Conservation (phyloP, 148 eudicot species). For the Rhododendron molle region DNA sequence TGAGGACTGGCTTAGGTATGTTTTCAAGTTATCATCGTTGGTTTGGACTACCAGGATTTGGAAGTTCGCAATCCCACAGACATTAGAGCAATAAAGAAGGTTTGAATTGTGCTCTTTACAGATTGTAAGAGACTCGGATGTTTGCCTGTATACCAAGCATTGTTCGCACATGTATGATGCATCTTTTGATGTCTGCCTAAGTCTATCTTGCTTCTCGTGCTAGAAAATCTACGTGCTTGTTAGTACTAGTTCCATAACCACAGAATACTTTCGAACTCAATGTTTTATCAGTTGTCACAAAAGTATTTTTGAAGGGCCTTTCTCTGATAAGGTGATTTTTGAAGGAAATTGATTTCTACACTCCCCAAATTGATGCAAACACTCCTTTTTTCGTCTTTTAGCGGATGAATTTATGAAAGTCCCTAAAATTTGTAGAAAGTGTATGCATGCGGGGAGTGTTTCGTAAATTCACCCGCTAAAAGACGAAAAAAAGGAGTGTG, state of each 20-base stretch:
- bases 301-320: neutral
- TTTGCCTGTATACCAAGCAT: neutral
- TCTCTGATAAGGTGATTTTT: neutral
- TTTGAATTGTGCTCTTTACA: neutral
- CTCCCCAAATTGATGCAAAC: too few relatives aligned
- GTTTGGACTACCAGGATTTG: neutral
- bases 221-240: neutral
- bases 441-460: too few relatives aligned
- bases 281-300: neutral
- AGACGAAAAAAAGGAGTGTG: too few relatives aligned
- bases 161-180: neutral
- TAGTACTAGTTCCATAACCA: neutral
- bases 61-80: neutral
- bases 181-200: neutral
- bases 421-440: too few relatives aligned
- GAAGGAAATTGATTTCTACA: too few relatives aligned
- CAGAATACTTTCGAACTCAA: neutral
- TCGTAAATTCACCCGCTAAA: too few relatives aligned
- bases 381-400: too few relatives aligned
- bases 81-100: neutral
- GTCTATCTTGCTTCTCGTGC: neutral
- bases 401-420: too few relatives aligned
- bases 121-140: neutral
- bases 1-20: neutral
- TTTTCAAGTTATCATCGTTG: neutral